Conservation (phyloP, 2,329 filamentous ascomycete species). For the Dactylellina sp. region DNA sequence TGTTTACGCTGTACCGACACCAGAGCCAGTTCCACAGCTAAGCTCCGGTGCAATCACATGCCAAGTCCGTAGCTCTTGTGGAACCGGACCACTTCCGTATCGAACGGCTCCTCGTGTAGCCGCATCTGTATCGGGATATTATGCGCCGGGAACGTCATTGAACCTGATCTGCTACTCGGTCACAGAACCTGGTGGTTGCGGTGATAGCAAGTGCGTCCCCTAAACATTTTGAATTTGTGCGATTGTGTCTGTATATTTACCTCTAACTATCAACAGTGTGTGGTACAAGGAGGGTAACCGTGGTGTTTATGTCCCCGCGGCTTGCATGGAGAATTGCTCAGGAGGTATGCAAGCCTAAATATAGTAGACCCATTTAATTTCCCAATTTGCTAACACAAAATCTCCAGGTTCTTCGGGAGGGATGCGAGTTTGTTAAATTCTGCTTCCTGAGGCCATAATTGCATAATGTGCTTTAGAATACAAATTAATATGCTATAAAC, state of each 20-base stretch:
- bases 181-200: slow-evolving; percentile 15
- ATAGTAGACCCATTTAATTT: too few species aligned
- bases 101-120: slow-evolving; percentile 8
- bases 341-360: slow-evolving; percentile 16
- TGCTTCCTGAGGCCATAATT: too few species aligned
- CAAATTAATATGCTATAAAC: too few species aligned
- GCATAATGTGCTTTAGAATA: too few species aligned
- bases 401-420: neutral
- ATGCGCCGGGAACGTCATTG: neutral
- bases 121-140: neutral
- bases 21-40: neutral
- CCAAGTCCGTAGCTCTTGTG: neutral
- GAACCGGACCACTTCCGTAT: slow-evolving; percentile 5
- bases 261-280: neutral
- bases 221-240: neutral
- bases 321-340: slow-evolving; percentile 9
- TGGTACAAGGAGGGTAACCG: slow-evolving; percentile 15
- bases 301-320: neutral
- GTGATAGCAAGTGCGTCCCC: slow-evolving; percentile 15
- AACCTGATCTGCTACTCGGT: slow-evolving; percentile 1
- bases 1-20: neutral
- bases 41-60: slow-evolving; percentile 2
- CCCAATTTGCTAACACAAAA: neutral
- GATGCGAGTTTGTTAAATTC: slow-evolving; percentile 5
- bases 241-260: neutral